Evolutionary conservation across 371 early-diverging fungal species (phyloP), one percentile per base, ranked within the genome.

Genomic region (Phascolomyces articulosus): DNA sequence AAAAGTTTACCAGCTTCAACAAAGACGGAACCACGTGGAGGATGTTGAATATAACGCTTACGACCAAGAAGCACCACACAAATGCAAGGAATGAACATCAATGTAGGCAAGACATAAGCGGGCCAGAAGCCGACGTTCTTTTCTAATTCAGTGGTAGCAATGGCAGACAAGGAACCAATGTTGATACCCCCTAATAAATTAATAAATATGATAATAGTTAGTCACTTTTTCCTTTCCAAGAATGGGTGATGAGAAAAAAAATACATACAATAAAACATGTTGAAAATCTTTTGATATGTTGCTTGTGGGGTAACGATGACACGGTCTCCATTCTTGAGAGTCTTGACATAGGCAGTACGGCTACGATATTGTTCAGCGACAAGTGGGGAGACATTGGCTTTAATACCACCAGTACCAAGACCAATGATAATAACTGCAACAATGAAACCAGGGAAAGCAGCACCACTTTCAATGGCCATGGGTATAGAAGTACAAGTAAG

Each of bases 371-470:
- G 84, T 41, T 84, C 84, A 57, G 79, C 82, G 38, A 80, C 80
- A 55, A 78, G 75, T 40, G 82, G 77, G 48, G 84, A 78, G 1
- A 84, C 84, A 58, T 80, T 80, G 28, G 80, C 67, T 31, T 81
- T 81, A 65, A 84, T 81, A 71, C 84, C 84, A 73, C 84, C 84
- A 9, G 80, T 77, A 59, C 78, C 84, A 8, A 81, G 69, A 72
- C 93, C 90, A 55, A 96, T 91, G 58, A 96, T 78, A 62, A 89
- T 73, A 62, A 82, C 71, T 13, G 93, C 77, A 24, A 91, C 74
- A 31, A 89, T 70, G 49, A 90, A 87, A 13, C 91, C 88, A 10
- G 91, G 85, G 51, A 90, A 75, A 24, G 86, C 87, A 60, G 78
- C 77, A 10, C 83, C 77, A 41, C 67, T 73, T 49, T 70, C 80